Conservation (phyloP, 2,329 filamentous ascomycete species). For the Didymella exigua region DNA sequence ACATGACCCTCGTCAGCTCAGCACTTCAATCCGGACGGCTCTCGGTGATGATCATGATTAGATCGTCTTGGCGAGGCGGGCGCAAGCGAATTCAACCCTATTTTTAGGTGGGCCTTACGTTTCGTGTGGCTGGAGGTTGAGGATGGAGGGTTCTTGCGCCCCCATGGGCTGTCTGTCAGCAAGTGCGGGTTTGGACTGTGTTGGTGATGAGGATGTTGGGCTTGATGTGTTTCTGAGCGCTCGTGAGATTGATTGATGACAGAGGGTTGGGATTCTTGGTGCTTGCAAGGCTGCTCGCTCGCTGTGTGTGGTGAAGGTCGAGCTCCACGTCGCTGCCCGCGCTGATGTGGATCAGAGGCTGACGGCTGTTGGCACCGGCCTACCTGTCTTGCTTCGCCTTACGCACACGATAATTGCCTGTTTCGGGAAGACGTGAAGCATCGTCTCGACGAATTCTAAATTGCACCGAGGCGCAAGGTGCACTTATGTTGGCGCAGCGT, state of each 20-base stretch:
- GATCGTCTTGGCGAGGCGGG: constrained; percentile 14
- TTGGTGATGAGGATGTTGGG: neutral
- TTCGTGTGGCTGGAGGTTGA: constrained; percentile 1
- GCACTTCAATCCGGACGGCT: neutral
- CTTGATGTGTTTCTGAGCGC: neutral
- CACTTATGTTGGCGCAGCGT: neutral
- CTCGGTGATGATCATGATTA: constrained; percentile 12
- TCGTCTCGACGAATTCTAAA: neutral
- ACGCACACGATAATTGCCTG: constrained; percentile 2
- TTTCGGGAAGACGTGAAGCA: constrained; percentile 3
- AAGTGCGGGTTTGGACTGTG: neutral
- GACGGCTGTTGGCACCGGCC: constrained; percentile 7
- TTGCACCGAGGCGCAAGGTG: constrained; percentile 4
- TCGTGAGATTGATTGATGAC: neutral
- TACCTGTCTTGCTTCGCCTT: constrained; percentile 11
- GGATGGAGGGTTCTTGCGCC: constrained; percentile 8
- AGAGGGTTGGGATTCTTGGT: too few relatives aligned
- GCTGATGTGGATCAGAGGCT: constrained; percentile 10
- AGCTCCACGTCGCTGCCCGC: constrained; percentile 1
- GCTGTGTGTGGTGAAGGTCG: constrained; percentile 1
- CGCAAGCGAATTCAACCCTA: constrained; percentile 5
- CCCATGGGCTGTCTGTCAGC: constrained; percentile 2
- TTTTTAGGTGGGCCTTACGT: constrained; percentile 5
- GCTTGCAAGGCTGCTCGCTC: neutral
- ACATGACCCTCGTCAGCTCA: neutral